These are phyloP conservation scores for Cryptococcus neoformans DNA, from an alignment of 1,284 basidiomycete genomes.

Conservation along the genomic window DNA sequence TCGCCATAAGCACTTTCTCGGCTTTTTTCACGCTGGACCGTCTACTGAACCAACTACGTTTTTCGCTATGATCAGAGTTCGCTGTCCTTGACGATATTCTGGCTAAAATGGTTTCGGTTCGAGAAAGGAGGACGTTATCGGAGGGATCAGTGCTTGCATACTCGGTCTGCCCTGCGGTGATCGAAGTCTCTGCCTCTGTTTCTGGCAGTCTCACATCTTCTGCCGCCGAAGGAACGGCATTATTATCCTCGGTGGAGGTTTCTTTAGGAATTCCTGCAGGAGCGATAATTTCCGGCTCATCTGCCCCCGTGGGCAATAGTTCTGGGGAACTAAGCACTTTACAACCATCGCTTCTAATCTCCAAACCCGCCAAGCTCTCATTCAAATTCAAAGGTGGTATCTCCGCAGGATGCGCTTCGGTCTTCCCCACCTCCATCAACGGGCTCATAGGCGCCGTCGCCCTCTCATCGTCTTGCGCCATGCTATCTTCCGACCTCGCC, in stretches of 20 bases:
- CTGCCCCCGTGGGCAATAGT: too few relatives aligned
- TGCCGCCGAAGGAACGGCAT: too few relatives aligned
- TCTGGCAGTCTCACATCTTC: too few relatives aligned
- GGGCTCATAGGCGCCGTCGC: conserved; percentile 4
- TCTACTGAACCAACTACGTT: conserved; percentile 11
- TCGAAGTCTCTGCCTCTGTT: background rate
- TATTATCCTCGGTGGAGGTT: too few relatives aligned
- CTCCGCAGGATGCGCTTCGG: background rate
- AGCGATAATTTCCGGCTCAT: too few relatives aligned
- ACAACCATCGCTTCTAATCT: too few relatives aligned
- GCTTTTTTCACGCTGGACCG: conserved; percentile 4
- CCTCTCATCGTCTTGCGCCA: background rate
- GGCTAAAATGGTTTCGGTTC: background rate
- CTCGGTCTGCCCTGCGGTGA: background rate
- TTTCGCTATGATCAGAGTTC: conserved; percentile 1
- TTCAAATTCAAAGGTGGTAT: background rate
- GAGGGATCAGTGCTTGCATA: background rate
- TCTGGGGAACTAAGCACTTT: too few relatives aligned
- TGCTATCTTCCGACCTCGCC: background rate
- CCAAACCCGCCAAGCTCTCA: background rate
- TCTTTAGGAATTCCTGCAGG: too few relatives aligned
- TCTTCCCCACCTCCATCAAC: conserved; percentile 1
- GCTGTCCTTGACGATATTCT: background rate
- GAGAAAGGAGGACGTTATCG: background rate
- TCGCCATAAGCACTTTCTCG: too few relatives aligned